phyloP scores from a whole-genome alignment of 306 rosid genomes.

The Sindora glabra region DNA sequence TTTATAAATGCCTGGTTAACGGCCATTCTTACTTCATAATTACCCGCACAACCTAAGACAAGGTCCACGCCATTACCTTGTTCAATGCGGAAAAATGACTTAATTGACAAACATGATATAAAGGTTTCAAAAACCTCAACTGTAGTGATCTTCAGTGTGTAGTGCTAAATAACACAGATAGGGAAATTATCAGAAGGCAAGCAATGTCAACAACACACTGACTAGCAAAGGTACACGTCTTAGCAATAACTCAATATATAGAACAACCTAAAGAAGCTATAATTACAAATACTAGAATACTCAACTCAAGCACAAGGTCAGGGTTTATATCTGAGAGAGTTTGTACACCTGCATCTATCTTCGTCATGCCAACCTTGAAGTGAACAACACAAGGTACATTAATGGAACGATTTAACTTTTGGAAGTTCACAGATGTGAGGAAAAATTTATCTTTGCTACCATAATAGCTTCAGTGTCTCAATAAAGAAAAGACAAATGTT shows the following conservation, averaged over 20 bases:
- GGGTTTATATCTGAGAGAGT: conserved; percentile 95
- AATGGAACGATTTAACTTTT: too few species aligned
- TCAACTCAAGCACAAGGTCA: conserved; percentile 85
- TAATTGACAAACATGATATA: conserved; percentile 63
- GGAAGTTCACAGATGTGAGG: background rate
- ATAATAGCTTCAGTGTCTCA: conserved; percentile 2
- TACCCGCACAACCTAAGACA: conserved; percentile 93
- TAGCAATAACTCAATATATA: background rate
- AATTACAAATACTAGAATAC: background rate
- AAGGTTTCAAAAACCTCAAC: conserved; percentile 84
- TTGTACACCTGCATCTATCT: conserved; percentile 95
- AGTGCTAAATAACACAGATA: conserved; percentile 55
- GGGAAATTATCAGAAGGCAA: conserved; percentile 17
- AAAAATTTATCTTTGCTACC: background rate
- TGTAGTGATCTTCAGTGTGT: conserved; percentile 86
- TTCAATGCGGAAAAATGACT: conserved; percentile 60
- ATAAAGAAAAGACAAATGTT: background rate
- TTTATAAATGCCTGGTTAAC: conserved; percentile 74
- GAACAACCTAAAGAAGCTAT: conserved; percentile 2
- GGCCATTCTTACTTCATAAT: conserved; percentile 99
- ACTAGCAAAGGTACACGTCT: background rate
- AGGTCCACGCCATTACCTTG: conserved; percentile 85
- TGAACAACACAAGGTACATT: conserved; percentile 10
- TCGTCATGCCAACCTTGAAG: conserved; percentile 85
- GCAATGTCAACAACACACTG: background rate